phyloP scores from a whole-genome alignment of 2,329 filamentous ascomycete genomes.

The Alternaria brassicae region DNA sequence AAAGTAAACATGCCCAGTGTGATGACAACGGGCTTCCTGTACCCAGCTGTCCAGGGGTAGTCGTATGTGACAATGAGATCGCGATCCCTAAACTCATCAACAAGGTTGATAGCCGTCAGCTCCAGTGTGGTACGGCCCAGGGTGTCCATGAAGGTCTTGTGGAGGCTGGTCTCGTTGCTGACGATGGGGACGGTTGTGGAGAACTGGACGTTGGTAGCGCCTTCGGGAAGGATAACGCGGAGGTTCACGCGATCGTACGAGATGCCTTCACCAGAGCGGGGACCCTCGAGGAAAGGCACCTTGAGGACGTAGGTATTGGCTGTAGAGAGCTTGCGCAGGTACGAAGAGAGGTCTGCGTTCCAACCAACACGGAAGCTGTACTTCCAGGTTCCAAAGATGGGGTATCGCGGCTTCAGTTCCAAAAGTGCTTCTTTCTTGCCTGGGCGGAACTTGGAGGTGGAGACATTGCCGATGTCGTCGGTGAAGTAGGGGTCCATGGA shows the following conservation, averaged over 20 bases:
- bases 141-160: conserved; percentile 94
- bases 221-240: conserved; percentile 87
- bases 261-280: conserved; percentile 82
- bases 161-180: conserved; percentile 66
- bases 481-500: conserved; percentile 91
- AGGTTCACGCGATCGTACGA: conserved; percentile 84
- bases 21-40: conserved; percentile 87
- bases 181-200: conserved; percentile 76
- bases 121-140: conserved; percentile 82
- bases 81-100: conserved; percentile 86
- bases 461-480: conserved; percentile 96
- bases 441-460: conserved; percentile 85
- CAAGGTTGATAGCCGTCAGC: conserved; percentile 82
- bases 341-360: conserved; percentile 84
- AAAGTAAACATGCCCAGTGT: conserved; percentile 75
- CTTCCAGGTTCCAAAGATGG: conserved; percentile 97
- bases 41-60: conserved; percentile 73
- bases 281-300: conserved; percentile 91
- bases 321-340: conserved; percentile 69
- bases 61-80: conserved; percentile 89
- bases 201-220: conserved; percentile 83
- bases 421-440: conserved; percentile 80
- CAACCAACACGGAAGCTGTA: conserved; percentile 97
- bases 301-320: conserved; percentile 82
- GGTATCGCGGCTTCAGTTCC: conserved; percentile 92